Conservation (phyloP, 768 basidiomycete genomes). For the Lactarius evosmus region DNA sequence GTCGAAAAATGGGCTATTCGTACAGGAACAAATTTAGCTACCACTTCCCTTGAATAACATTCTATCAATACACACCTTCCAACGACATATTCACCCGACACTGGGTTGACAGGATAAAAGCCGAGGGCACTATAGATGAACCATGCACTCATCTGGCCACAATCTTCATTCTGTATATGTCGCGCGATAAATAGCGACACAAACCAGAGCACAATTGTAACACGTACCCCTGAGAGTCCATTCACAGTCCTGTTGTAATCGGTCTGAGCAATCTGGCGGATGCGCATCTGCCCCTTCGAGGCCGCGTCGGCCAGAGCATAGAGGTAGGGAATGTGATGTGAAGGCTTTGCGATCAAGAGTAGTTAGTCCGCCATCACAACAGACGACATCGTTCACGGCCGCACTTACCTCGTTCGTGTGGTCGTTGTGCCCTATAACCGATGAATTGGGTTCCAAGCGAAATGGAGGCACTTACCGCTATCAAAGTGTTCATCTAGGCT, state of each 20-base stretch:
- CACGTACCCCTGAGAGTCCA: conserved; percentile 67
- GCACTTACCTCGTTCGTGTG: conserved; percentile 70
- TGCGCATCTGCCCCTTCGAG: conserved; percentile 65
- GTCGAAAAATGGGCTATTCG: conserved; percentile 49
- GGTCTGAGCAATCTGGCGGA: conserved; percentile 58
- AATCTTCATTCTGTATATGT: conserved; percentile 70
- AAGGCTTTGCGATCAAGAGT: conserved; percentile 48
- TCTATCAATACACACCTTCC: conserved; percentile 52
- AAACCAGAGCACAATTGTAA: background rate
- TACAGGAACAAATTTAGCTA: background rate
- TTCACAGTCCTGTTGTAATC: conserved; percentile 67
- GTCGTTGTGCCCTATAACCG: conserved; percentile 63
- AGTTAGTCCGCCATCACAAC: background rate
- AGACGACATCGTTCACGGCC: background rate
- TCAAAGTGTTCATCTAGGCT: conserved; percentile 60
- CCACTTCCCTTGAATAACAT: background rate
- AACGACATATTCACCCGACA: conserved; percentile 69
- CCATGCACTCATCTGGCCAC: conserved; percentile 91
- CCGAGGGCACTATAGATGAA: conserved; percentile 80
- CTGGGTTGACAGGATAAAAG: conserved; percentile 83
- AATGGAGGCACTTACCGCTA: conserved; percentile 37
- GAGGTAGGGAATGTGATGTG: conserved; percentile 83
- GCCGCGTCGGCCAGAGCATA: conserved; percentile 72
- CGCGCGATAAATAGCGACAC: background rate
- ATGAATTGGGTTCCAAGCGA: background rate